phyloP scores from a whole-genome alignment of 2,329 filamentous ascomycete species.

The Setomelanomma holmii region DNA sequence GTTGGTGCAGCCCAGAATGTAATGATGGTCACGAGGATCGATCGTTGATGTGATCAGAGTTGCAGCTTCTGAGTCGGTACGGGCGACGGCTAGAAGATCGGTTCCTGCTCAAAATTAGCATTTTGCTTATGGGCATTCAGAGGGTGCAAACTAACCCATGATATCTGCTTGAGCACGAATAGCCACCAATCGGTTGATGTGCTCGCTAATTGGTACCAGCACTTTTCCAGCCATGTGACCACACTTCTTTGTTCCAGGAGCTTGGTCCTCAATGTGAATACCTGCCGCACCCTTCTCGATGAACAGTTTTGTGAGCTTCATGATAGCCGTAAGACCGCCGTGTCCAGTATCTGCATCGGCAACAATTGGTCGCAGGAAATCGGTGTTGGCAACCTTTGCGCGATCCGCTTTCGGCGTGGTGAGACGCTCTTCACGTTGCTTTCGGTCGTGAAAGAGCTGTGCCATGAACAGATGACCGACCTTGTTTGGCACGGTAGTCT shows the following conservation, averaged over 20 bases:
- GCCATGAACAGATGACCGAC: slow-evolving; percentile 97
- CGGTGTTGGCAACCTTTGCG: slow-evolving; percentile 75
- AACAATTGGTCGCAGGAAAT: slow-evolving; percentile 95
- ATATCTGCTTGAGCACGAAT: slow-evolving; percentile 98
- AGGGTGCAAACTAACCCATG: slow-evolving; percentile 70
- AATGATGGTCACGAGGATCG: slow-evolving; percentile 91
- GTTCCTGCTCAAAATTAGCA: slow-evolving; percentile 59
- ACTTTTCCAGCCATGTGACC: slow-evolving; percentile 99
- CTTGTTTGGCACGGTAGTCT: slow-evolving; percentile 99
- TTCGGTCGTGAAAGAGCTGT: slow-evolving; percentile 98
- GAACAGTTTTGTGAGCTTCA: slow-evolving; percentile 99
- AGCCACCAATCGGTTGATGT: slow-evolving; percentile 96
- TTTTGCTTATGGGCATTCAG: not conserved
- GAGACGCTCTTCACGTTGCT: slow-evolving; percentile 94
- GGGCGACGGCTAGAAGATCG: slow-evolving; percentile 88
- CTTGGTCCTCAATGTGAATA: slow-evolving; percentile 98
- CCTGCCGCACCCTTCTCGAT: slow-evolving; percentile 95
- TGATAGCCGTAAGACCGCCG: slow-evolving; percentile 95
- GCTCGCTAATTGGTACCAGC: slow-evolving; percentile 93
- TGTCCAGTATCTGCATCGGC: slow-evolving; percentile 98
- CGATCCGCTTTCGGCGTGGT: slow-evolving; percentile 77
- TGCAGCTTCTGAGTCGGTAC: slow-evolving; percentile 96
- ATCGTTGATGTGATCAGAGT: slow-evolving; percentile 97
- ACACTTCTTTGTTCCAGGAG: slow-evolving; percentile 98
- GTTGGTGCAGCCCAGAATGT: slow-evolving; percentile 91